Percentiles rank a stretch among this genome's conserved stretches.
Conservation (phyloP, 225 moss, liverwort and hornwort species). For the Polytrichum commune region DNA sequence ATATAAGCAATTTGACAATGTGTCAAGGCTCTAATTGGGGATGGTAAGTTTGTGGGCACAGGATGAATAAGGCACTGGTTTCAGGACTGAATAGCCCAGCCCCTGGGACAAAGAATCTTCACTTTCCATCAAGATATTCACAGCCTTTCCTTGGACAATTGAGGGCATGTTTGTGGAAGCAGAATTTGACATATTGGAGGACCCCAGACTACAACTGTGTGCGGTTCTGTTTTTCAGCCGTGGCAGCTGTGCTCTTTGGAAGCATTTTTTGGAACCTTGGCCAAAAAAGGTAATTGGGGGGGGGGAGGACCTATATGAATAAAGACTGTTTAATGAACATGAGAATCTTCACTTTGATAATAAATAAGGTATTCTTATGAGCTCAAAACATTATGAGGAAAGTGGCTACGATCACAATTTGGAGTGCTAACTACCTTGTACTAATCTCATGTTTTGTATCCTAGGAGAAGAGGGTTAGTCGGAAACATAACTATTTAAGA, state of each 20-base stretch:
- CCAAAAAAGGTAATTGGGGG: slow-evolving; percentile 41
- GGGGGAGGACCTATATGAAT: too few relatives aligned
- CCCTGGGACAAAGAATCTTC: slow-evolving; percentile 37
- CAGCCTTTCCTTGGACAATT: slow-evolving; percentile 56
- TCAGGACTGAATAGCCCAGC: slow-evolving; percentile 49
- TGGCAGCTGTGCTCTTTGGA: slow-evolving; percentile 71
- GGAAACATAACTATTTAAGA: too few relatives aligned
- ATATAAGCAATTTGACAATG: too few relatives aligned
- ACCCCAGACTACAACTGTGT: slow-evolving; percentile 84
- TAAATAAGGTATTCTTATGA: too few relatives aligned
- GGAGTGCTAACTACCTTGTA: too few relatives aligned
- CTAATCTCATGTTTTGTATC: too few relatives aligned
- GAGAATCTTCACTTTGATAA: too few relatives aligned
- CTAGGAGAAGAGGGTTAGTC: too few relatives aligned
- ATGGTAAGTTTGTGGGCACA: slow-evolving; percentile 15
- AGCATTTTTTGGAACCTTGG: slow-evolving; percentile 85
- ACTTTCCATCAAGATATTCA: slow-evolving; percentile 64
- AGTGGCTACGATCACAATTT: too few relatives aligned
- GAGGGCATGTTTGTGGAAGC: slow-evolving; percentile 84
- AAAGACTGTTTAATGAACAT: too few relatives aligned
- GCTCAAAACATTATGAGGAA: too few relatives aligned
- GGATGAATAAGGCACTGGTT: slow-evolving; percentile 72
- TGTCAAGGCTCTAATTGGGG: too few relatives aligned
- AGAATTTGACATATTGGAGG: slow-evolving; percentile 82
- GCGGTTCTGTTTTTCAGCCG: slow-evolving; percentile 63